Conservation (phyloP, 345 rosid genomes). For the Gossypium ekmanianum region DNA sequence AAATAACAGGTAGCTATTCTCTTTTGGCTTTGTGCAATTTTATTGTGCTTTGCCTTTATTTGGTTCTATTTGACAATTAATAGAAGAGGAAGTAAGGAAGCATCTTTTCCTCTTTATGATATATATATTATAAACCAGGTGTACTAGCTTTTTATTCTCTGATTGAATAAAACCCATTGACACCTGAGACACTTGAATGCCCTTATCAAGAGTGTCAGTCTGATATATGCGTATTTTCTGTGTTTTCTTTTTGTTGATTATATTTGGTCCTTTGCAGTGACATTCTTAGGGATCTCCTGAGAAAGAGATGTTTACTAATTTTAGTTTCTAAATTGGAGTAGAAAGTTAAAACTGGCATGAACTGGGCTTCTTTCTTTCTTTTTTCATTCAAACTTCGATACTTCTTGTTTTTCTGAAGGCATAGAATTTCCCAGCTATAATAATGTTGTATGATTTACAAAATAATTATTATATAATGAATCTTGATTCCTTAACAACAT, state of each 20-base stretch:
- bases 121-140: background rate
- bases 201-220: background rate
- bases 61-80: background rate
- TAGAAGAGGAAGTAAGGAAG: background rate
- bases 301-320: background rate
- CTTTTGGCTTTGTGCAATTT: background rate
- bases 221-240: background rate
- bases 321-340: background rate
- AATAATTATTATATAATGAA: background rate
- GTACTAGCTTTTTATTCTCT: background rate
- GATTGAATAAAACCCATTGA: background rate
- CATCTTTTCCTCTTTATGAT: background rate
- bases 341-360: background rate
- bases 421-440: background rate
- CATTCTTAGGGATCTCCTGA: background rate
- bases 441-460: background rate
- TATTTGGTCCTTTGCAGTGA: background rate
- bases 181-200: background rate
- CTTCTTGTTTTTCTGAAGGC: background rate
- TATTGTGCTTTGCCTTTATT: background rate
- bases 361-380: conserved; percentile 6
- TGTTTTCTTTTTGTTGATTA: background rate
- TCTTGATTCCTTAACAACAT: background rate
- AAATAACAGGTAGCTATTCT: conserved; percentile 65
- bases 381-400: background rate